Percentiles rank a stretch among this genome's conserved stretches.
Conservation (phyloP, 805 yeast species). For the Starmerella asiatica region DNA sequence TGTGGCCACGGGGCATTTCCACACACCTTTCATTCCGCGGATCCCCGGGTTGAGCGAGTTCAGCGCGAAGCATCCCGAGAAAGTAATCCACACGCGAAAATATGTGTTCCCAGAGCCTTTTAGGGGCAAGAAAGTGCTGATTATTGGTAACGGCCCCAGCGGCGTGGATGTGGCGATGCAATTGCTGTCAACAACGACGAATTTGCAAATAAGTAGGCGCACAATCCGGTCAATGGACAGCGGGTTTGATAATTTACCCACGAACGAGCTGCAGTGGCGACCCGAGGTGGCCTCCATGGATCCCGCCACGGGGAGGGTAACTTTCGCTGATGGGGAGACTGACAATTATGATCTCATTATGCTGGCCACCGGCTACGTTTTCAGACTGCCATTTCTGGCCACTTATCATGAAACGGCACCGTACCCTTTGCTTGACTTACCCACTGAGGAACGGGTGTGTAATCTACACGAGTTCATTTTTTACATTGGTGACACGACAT, state of each 20-base stretch:
- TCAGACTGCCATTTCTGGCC: constrained; percentile 49
- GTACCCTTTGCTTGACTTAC: constrained; percentile 9
- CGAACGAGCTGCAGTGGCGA: constrained; percentile 31
- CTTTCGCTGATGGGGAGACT: constrained; percentile 37
- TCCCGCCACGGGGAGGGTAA: constrained; percentile 29
- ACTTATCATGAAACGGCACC: constrained; percentile 12
- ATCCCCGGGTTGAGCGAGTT: constrained; percentile 41
- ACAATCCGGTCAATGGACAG: constrained; percentile 29
- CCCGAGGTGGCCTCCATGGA: constrained; percentile 25
- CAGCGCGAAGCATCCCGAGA: constrained; percentile 15
- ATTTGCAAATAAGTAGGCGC: constrained; percentile 39
- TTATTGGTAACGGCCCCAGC: constrained; percentile 68
- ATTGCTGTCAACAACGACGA: constrained; percentile 33
- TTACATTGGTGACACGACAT: constrained; percentile 45
- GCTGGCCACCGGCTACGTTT: constrained; percentile 65
- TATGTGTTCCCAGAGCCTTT: constrained; percentile 39
- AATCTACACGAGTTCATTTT: constrained; percentile 49
- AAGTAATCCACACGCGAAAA: constrained; percentile 43
- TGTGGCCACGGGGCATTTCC: constrained; percentile 51
- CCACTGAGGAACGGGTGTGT: constrained; percentile 37
- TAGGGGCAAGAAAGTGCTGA: constrained; percentile 36
- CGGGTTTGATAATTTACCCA: constrained; percentile 23
- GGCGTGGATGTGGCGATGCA: constrained; percentile 64
- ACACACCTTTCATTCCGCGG: constrained; percentile 47
- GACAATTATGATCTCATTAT: constrained; percentile 42